A percentile compares a stretch with the other conserved stretches of the same genome.
phyloP scores from a whole-genome alignment of 345 rosid species.

The Populus davidiana region DNA sequence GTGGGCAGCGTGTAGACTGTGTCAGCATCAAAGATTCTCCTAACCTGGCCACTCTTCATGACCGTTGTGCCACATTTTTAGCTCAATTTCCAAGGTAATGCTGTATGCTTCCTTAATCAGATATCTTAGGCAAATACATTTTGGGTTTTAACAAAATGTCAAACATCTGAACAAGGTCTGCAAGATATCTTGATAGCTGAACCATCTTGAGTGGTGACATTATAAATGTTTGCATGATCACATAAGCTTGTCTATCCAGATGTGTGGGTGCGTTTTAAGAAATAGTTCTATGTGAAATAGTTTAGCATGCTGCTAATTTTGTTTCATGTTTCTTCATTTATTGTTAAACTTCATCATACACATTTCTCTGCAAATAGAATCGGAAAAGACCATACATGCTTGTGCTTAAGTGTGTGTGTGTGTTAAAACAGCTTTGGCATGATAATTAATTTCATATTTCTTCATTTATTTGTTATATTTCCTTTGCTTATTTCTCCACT shows the following conservation, averaged over 20 bases:
- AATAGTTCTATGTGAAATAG: not conserved
- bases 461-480: not conserved
- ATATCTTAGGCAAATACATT: not conserved
- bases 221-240: not conserved
- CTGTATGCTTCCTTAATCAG: slow-evolving; percentile 7
- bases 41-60: slow-evolving; percentile 47
- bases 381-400: not conserved
- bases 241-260: not conserved
- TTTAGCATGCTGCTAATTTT: not conserved
- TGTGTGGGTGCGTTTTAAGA: not conserved
- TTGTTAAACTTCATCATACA: not conserved
- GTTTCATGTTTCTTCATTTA: not conserved
- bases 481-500: not conserved
- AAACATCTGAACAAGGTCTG: not conserved
- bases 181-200: not conserved
- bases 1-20: slow-evolving; percentile 58
- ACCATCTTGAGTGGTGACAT: not conserved
- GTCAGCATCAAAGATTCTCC: slow-evolving; percentile 60
- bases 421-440: not conserved
- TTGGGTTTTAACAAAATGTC: not conserved
- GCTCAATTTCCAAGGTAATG: slow-evolving; percentile 59
- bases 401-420: not conserved
- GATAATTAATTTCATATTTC: not conserved
- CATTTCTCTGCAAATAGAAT: not conserved
- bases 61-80: slow-evolving; percentile 60